phyloP scores from a whole-genome alignment of 2,329 filamentous ascomycete species.

The Aspergillus sp. region DNA sequence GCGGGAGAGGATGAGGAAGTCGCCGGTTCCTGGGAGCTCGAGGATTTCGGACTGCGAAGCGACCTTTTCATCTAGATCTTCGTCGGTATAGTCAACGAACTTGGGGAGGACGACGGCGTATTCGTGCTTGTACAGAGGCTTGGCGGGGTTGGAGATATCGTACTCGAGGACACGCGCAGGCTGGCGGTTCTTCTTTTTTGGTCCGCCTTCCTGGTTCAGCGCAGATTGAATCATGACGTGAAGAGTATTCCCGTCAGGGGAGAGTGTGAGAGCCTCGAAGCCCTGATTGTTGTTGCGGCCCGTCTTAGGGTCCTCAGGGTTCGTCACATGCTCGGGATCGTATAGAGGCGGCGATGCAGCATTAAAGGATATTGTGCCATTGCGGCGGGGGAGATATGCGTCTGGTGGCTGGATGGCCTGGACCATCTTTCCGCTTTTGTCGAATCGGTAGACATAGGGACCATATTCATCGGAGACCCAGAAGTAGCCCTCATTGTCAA shows the following conservation, averaged over 20 bases:
- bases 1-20: slow-evolving; percentile 67
- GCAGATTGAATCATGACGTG: slow-evolving; percentile 68
- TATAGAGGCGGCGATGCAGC: slow-evolving; percentile 65
- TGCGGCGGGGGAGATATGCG: slow-evolving; percentile 64
- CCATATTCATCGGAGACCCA: slow-evolving; percentile 73
- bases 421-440: slow-evolving; percentile 57
- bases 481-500: slow-evolving; percentile 61
- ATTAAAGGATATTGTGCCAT: slow-evolving; percentile 61
- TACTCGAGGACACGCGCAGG: slow-evolving; percentile 66
- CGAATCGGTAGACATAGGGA: slow-evolving; percentile 68
- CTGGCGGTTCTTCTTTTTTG: slow-evolving; percentile 53
- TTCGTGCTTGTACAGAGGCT: slow-evolving; percentile 56
- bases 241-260: slow-evolving; percentile 61
- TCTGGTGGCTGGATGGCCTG: slow-evolving; percentile 64
- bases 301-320: slow-evolving; percentile 57
- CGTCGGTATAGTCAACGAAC: slow-evolving; percentile 52
- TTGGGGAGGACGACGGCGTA: slow-evolving; percentile 66
- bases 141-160: slow-evolving; percentile 49
- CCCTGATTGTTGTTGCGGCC: slow-evolving; percentile 73
- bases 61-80: slow-evolving; percentile 51
- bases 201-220: slow-evolving; percentile 61
- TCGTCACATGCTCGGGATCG: slow-evolving; percentile 47
- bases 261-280: slow-evolving; percentile 68
- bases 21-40: slow-evolving; percentile 56
- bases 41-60: slow-evolving; percentile 70